Evolutionary conservation across 768 basidiomycete species (phyloP), one percentile per base, ranked within the genome.

Genomic region (Crucibulum laeve): DNA sequence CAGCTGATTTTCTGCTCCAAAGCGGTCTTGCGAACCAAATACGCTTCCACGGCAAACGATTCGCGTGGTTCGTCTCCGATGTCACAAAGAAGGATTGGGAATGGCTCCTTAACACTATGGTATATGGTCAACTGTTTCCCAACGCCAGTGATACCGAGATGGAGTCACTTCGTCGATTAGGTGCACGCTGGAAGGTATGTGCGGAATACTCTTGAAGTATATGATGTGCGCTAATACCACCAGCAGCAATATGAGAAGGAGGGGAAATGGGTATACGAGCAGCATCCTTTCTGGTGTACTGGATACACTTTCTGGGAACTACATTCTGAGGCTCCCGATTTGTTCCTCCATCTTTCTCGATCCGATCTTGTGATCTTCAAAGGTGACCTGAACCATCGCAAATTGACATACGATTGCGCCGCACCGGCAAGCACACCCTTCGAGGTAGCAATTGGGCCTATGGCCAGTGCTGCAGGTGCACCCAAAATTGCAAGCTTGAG

Each of bases 241-340:
- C 14, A 28, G 5, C 56, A 89, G 87, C 77, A 91, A 80, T 96
- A 96, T 59, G 91, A 91, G 64, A 85, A 77, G 58, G 85, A 95
- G 58, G 90, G 91, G 26, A 90, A 80, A 68, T 95, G 91, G 90
- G 80, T 91, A 24, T 95, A 94, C 60, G 92, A 96, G 62, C 87
- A 91, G 55, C 91, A 93, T 53, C 86, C 89, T 7, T 92, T 90
- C 74, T 92, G 90, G 90, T 92, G 90, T 61, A 90, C 91, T n/a
- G 93, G 92, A 4, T 94, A 90, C 69, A 94, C 91, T 30, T 95
- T 82, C 71, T 92, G 90, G 89, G 87, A 91, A 42, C 62, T 91
- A 36, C 85, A 83, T 50, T 71, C 73, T 47, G 89, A 92, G 61
- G 88, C 88, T 0, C 91, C 90, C 2, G 91, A 91, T 73, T 67